phyloP scores from a whole-genome alignment of 2,329 filamentous ascomycete genomes.

The Alternaria incomplexa region DNA sequence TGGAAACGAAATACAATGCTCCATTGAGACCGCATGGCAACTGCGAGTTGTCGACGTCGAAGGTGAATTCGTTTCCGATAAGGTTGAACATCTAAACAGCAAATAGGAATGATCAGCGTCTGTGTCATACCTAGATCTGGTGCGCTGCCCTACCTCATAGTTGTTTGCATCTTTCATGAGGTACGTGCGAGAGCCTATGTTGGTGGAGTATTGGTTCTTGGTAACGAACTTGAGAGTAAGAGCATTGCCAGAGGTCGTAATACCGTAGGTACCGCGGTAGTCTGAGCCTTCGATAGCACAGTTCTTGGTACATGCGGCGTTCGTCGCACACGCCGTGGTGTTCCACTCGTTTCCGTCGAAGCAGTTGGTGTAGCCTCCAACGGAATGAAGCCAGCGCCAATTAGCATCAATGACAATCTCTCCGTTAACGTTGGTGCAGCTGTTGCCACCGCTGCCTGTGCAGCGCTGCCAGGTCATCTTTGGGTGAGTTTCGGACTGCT shows the following conservation, averaged over 20 bases:
- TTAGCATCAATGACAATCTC: slow-evolving; percentile 55
- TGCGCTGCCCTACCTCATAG: slow-evolving; percentile 17
- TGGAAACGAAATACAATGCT: slow-evolving; percentile 55
- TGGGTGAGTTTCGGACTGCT: slow-evolving; percentile 50
- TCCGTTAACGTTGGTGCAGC: slow-evolving; percentile 46
- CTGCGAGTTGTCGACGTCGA: slow-evolving; percentile 58
- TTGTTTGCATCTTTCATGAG: slow-evolving; percentile 41
- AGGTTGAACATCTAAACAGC: slow-evolving; percentile 40
- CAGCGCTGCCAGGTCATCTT: slow-evolving; percentile 49
- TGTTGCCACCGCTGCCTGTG: slow-evolving; percentile 47
- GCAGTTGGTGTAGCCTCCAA: slow-evolving; percentile 56
- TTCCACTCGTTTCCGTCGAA: slow-evolving; percentile 56
- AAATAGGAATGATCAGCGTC: not conserved
- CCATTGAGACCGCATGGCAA: slow-evolving; percentile 73
- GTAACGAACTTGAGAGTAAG: slow-evolving; percentile 66
- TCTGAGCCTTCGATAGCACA: slow-evolving; percentile 53
- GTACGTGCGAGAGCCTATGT: slow-evolving; percentile 46
- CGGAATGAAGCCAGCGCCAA: slow-evolving; percentile 59
- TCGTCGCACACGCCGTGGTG: slow-evolving; percentile 48
- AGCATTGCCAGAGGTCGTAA: slow-evolving; percentile 58
- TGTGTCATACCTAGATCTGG: too few species aligned
- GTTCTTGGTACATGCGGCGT: slow-evolving; percentile 47
- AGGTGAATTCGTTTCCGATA: slow-evolving; percentile 44
- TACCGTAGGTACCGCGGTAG: slow-evolving; percentile 53
- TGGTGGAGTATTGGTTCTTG: slow-evolving; percentile 51